Percentiles rank a stretch among this genome's conserved stretches.
Evolutionary conservation across 345 rosid genomes (phyloP).

Genomic region (Sonneratia caseolaris): DNA sequence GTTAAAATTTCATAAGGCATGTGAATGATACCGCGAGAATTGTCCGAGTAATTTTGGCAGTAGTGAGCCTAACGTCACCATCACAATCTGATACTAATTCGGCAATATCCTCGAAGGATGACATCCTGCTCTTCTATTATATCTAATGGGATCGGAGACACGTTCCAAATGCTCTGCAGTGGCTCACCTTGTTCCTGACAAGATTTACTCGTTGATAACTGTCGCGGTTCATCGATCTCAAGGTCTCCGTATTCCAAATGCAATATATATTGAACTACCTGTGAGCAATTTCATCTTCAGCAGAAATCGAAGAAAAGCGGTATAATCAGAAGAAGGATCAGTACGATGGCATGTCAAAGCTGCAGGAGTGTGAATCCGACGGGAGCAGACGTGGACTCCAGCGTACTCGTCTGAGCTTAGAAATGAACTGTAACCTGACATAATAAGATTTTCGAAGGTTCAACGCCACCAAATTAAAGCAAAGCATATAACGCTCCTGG

Average conservation of each 20-base stretch:
- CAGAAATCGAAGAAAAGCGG: neutral
- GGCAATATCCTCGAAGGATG: conserved; percentile 84
- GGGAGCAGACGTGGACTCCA: conserved; percentile 25
- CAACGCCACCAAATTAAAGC: neutral
- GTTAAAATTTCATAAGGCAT: too few species aligned
- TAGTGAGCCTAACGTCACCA: conserved; percentile 43
- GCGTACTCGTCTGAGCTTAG: conserved; percentile 37
- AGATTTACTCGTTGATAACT: conserved; percentile 27
- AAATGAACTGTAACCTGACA: conserved; percentile 41
- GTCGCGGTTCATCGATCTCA: conserved; percentile 26
- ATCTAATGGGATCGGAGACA: conserved; percentile 47
- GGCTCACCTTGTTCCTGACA: conserved; percentile 47
- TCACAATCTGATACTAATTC: conserved; percentile 27
- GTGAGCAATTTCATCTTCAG: neutral
- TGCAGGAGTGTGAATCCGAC: conserved; percentile 30
- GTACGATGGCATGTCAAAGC: conserved; percentile 31
- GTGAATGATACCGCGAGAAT: too few species aligned
- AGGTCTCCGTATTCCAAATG: neutral
- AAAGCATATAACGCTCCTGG: neutral
- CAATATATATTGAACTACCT: neutral
- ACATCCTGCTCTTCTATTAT: conserved; percentile 33
- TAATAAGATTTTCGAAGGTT: neutral
- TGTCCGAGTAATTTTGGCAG: conserved; percentile 8
- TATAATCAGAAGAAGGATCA: neutral
- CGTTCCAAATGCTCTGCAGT: conserved; percentile 46